Percentiles rank a stretch among this genome's conserved stretches.
These are phyloP conservation scores for Vicia villosa DNA, from an alignment of 306 rosid species.

Conservation along the genomic window DNA sequence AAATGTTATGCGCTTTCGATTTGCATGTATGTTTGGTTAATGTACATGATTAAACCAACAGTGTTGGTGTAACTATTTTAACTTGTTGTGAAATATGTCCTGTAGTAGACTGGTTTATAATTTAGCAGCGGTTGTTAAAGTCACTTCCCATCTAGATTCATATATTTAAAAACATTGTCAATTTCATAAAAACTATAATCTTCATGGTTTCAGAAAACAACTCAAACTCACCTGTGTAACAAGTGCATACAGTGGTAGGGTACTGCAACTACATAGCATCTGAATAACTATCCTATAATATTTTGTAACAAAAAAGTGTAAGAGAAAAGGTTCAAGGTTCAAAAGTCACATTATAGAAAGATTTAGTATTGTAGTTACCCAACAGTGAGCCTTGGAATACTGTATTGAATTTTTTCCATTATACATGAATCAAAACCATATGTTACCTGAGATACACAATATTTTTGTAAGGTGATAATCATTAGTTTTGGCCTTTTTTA, in stretches of 20 bases:
- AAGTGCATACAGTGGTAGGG: constrained; percentile 80
- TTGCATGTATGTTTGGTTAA: no score
- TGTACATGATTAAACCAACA: no score
- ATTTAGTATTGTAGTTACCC: constrained; percentile 51
- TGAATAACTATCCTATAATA: constrained; percentile 65
- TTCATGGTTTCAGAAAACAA: background rate
- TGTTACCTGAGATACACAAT: constrained; percentile 49
- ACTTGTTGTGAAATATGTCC: no score
- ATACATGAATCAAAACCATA: constrained; percentile 79
- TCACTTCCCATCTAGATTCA: constrained; percentile 77
- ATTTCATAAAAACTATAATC: background rate
- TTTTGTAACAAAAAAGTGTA: background rate
- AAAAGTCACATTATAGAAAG: background rate
- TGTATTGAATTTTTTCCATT: constrained; percentile 68
- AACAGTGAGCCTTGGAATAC: constrained; percentile 69
- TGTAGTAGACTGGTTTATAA: no score
- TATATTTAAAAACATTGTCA: background rate
- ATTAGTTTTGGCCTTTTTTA: no score
- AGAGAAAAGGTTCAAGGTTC: background rate
- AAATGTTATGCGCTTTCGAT: no score
- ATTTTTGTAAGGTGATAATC: background rate
- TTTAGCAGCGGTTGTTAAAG: no score
- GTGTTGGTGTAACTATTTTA: no score
- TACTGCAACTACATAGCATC: constrained; percentile 77
- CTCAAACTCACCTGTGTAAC: constrained; percentile 71